Percentiles rank a stretch among this genome's conserved stretches.
phyloP scores from a whole-genome alignment of 306 rosid species.

The Pyrus pyrifolia region DNA sequence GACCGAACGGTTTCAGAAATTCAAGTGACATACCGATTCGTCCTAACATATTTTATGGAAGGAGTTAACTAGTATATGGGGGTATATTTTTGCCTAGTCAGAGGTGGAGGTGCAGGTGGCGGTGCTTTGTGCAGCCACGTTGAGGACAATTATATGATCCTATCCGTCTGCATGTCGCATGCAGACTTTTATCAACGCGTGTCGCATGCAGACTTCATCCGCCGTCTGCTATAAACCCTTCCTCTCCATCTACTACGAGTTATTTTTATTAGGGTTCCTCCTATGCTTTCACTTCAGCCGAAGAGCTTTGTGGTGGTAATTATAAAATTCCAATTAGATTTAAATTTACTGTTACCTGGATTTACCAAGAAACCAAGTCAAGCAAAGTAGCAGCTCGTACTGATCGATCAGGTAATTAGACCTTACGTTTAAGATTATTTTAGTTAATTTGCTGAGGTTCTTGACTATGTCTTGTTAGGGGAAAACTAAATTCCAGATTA shows the following conservation, averaged over 20 bases:
- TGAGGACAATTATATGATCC: background rate
- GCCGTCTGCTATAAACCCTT: background rate
- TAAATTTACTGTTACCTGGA: background rate
- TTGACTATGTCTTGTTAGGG: background rate
- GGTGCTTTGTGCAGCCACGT: constrained; percentile 8
- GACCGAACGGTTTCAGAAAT: background rate
- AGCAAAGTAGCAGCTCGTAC: background rate
- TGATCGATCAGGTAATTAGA: background rate
- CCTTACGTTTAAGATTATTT: background rate
- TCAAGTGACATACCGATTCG: background rate
- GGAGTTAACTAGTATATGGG: no score
- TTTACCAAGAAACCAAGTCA: background rate
- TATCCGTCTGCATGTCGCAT: constrained; percentile 17
- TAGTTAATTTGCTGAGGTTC: background rate
- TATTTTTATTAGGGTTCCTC: background rate
- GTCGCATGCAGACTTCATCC: constrained; percentile 15
- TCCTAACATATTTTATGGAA: no score
- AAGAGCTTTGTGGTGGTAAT: background rate
- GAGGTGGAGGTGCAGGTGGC: constrained; percentile 6
- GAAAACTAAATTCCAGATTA: background rate
- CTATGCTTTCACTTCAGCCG: no score
- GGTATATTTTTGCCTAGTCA: background rate
- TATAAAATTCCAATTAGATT: background rate
- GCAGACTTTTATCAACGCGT: constrained; percentile 4
- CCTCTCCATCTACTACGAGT: background rate